Evolutionary conservation across 148 eudicot genomes (phyloP), one percentile per base, ranked within the genome.

Genomic region (Spergularia marina): DNA sequence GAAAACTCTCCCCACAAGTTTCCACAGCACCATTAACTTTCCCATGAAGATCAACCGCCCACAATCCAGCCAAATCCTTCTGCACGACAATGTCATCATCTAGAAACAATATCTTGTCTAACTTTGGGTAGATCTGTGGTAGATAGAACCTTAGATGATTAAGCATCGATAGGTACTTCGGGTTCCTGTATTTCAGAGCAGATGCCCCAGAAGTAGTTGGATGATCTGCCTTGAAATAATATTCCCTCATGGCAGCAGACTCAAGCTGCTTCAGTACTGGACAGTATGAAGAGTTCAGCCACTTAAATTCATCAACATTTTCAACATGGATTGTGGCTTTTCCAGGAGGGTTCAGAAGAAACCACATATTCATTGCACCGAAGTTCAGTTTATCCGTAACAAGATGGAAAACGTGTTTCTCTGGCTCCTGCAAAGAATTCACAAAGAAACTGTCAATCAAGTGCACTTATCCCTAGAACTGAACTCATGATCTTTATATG

Each of bases 361-460:
- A 93, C 98, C 96, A 91, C 98, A 93, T 91, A 66, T 84, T 91
- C 93, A 93, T 93, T 36, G 98, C 98, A 57, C 91, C 98, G 74
- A 86, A 91, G 77, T 93, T 93, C 80, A 91, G 84, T 77, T 91
- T 93, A 82, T 93, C 98, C 25, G 96, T 86, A 59, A 91, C 98
- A 52, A 93, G 89, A 91, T 93, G 98, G 74, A 91, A 93, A 51
- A 93, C 98, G 57, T 93, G 98, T 65, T 91, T 91, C 81, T 84
- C 91, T 17, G 98, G 93, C 68, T 91, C 94, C 98, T 93, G 90
- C 61, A 85, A 82, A 58, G 14, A 70, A 76, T 20, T 18, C 76
- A 77, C 63, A 68, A 49, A 62, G 60, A 68, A 25, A 34, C 39
- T 21, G 14, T 77, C 56, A 81, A 40, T 25, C 39, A 30, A 56